These are phyloP conservation scores for Candida quercuum DNA, from an alignment of 805 yeast genomes.

Conservation along the genomic window DNA sequence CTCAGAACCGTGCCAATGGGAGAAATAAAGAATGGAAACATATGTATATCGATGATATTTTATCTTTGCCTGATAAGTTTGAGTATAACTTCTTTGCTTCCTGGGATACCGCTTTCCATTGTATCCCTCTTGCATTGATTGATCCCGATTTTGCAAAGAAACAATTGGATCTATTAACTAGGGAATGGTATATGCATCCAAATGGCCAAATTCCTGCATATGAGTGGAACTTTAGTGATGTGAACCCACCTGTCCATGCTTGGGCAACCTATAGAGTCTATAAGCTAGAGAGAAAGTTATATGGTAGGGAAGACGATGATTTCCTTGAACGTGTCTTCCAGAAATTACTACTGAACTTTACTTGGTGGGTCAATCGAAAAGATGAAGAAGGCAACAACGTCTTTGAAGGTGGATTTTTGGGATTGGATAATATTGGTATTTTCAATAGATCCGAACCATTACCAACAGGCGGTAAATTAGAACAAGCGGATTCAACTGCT, in stretches of 20 bases:
- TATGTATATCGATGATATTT: constrained; percentile 78
- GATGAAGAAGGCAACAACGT: constrained; percentile 83
- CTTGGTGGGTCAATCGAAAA: constrained; percentile 97
- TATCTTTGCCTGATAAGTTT: constrained; percentile 92
- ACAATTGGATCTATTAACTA: constrained; percentile 76
- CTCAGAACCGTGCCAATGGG: constrained; percentile 77
- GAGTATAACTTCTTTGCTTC: constrained; percentile 96
- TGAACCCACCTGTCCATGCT: constrained; percentile 97
- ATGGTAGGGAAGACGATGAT: constrained; percentile 73
- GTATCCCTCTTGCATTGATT: constrained; percentile 87
- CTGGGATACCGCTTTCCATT: constrained; percentile 96
- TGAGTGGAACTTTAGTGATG: constrained; percentile 94
- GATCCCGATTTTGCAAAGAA: constrained; percentile 90
- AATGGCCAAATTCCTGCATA: constrained; percentile 97
- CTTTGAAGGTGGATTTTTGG: constrained; percentile 92
- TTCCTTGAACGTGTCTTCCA: constrained; percentile 92
- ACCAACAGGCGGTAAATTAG: constrained; percentile 87
- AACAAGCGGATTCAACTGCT: constrained; percentile 94
- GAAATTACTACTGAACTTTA: constrained; percentile 79
- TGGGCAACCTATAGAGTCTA: constrained; percentile 89
- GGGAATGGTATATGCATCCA: constrained; percentile 98
- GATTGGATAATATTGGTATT: constrained; percentile 87
- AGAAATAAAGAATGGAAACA: constrained; percentile 88
- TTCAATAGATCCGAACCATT: constrained; percentile 90
- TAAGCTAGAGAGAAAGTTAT: constrained; percentile 81